Evolutionary conservation across 2,329 filamentous ascomycete genomes (phyloP).

Genomic region (Eutypa lata): DNA sequence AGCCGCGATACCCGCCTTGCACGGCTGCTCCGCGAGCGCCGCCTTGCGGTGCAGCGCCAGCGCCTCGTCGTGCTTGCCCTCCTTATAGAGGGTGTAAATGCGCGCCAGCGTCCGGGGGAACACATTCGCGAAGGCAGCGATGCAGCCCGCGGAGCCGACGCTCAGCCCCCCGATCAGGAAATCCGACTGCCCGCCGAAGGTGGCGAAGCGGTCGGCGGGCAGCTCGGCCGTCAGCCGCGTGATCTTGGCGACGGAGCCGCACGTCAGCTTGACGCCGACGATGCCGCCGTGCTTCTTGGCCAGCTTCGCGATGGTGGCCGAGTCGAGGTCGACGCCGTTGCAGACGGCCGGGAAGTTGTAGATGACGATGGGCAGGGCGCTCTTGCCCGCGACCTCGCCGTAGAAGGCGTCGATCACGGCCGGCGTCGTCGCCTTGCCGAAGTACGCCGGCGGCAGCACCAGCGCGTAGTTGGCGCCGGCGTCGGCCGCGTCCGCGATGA

Average conservation of each 20-base stretch:
- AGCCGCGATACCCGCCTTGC: slow-evolving; percentile 63
- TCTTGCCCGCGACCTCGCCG: slow-evolving; percentile 49
- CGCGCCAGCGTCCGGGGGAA: slow-evolving; percentile 54
- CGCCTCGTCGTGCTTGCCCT: slow-evolving; percentile 56
- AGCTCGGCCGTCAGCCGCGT: slow-evolving; percentile 52
- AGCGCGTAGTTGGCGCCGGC: slow-evolving; percentile 62
- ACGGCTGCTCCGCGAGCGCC: slow-evolving; percentile 62
- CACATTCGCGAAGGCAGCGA: slow-evolving; percentile 62
- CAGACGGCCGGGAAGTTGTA: slow-evolving; percentile 70
- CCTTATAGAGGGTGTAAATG: slow-evolving; percentile 60
- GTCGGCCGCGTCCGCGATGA: slow-evolving; percentile 53
- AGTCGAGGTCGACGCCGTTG: slow-evolving; percentile 66
- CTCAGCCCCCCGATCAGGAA: slow-evolving; percentile 62
- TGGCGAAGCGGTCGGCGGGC: slow-evolving; percentile 55
- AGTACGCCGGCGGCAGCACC: slow-evolving; percentile 62
- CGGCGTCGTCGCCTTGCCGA: slow-evolving; percentile 58
- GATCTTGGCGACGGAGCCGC: slow-evolving; percentile 60
- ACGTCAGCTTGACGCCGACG: slow-evolving; percentile 65
- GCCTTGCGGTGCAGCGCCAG: slow-evolving; percentile 58
- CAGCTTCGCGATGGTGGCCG: slow-evolving; percentile 54
- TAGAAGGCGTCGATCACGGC: slow-evolving; percentile 59
- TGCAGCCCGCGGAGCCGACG: slow-evolving; percentile 56
- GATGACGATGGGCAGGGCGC: slow-evolving; percentile 56
- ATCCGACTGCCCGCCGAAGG: slow-evolving; percentile 71
- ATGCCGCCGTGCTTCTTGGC: slow-evolving; percentile 49